phyloP scores from a whole-genome alignment of 495 filamentous ascomycete species.

The Lophium mytilinum region DNA sequence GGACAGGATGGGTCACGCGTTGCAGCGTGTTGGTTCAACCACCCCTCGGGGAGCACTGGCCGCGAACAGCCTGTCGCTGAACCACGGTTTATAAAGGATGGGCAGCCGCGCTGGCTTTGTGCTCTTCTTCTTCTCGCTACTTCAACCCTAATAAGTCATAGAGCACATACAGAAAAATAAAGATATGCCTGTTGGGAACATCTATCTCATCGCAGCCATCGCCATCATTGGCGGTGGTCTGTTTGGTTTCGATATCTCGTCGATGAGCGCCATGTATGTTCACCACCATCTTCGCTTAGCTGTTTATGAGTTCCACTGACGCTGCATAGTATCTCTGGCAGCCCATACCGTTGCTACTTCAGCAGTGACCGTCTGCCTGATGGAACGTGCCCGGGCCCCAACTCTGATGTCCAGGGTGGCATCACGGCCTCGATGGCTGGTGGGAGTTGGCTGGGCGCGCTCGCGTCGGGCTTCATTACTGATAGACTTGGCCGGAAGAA shows the following conservation, averaged over 20 bases:
- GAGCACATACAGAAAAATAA: not conserved
- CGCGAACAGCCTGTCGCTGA: not conserved
- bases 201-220: conserved; percentile 64
- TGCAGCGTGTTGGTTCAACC: not conserved
- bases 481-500: conserved; percentile 59
- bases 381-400: conserved; percentile 24
- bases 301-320: not conserved
- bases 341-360: conserved; percentile 30
- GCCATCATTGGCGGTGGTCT: conserved; percentile 67
- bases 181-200: conserved; percentile 44
- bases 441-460: conserved; percentile 62
- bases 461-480: conserved; percentile 56
- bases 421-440: conserved; percentile 56
- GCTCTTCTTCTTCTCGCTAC: not conserved
- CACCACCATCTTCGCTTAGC: not conserved
- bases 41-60: not conserved
- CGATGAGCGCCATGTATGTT: conserved; percentile 60
- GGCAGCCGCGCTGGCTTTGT: not conserved
- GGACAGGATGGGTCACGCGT: not conserved
- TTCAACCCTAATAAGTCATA: not conserved
- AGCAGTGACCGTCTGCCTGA: conserved; percentile 12
- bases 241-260: conserved; percentile 73
- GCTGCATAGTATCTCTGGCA: not conserved
- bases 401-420: conserved; percentile 27
- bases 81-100: not conserved